These are phyloP conservation scores for Capsella bursapastoris DNA, from an alignment of 345 rosid genomes.

Conservation along the genomic window DNA sequence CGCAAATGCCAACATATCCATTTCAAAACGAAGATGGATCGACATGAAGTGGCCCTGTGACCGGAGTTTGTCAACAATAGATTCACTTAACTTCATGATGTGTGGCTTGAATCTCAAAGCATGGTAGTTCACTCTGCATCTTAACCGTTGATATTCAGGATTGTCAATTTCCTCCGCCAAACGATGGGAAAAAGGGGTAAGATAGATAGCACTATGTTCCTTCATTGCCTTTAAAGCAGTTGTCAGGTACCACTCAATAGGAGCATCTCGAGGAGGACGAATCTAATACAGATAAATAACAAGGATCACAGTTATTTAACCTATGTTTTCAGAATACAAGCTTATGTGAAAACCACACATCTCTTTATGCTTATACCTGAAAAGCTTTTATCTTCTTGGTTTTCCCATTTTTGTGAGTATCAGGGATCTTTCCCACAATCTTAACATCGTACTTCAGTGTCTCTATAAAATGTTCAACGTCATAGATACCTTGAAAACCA, in stretches of 20 bases:
- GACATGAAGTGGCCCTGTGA: constrained; percentile 99
- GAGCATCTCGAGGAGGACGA: constrained; percentile 95
- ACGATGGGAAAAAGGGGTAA: constrained; percentile 98
- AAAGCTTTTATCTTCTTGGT: constrained; percentile 80
- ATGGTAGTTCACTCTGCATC: constrained; percentile 99
- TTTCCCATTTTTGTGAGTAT: constrained; percentile 85
- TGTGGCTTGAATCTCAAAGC: constrained; percentile 93
- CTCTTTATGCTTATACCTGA: constrained; percentile 61
- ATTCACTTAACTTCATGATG: constrained; percentile 89
- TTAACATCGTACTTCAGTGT: constrained; percentile 79
- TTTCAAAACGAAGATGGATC: constrained; percentile 99
- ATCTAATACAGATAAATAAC: constrained; percentile 50
- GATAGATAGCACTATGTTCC: constrained; percentile 92
- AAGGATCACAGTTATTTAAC: constrained; percentile 4
- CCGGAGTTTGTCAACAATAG: constrained; percentile 93
- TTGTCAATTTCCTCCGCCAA: constrained; percentile 93
- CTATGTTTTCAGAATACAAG: not conserved
- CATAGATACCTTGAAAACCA: constrained; percentile 96
- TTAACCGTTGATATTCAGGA: constrained; percentile 90
- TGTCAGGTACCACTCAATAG: constrained; percentile 84
- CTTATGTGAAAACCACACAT: constrained; percentile 5
- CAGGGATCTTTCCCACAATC: constrained; percentile 90
- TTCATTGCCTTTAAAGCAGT: constrained; percentile 87
- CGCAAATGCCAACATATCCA: constrained; percentile 99
- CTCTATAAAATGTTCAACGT: constrained; percentile 89